Percentiles rank a stretch among this genome's conserved stretches.
phyloP scores from a whole-genome alignment of 164 flowering plant species.

The Stephania cephalantha region DNA sequence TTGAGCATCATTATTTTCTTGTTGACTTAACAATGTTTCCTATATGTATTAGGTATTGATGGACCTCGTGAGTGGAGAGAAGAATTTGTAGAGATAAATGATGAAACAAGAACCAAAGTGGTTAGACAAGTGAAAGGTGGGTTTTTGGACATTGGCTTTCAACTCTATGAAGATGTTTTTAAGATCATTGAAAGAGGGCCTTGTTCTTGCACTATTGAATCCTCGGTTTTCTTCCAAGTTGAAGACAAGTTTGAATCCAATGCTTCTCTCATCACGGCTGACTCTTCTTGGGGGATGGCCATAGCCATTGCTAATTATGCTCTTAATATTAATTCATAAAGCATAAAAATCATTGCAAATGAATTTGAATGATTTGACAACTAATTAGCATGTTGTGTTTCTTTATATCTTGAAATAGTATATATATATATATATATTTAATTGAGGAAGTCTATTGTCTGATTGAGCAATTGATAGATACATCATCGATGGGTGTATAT shows the following conservation, averaged over 20 bases:
- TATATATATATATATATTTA: no score
- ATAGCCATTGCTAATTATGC: conserved; percentile 2
- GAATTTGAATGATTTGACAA: no score
- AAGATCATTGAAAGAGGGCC: not conserved
- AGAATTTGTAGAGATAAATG: conserved; percentile 12
- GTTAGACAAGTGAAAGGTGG: conserved; percentile 26
- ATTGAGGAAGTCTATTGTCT: no score
- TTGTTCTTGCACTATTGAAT: not conserved
- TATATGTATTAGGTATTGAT: not conserved
- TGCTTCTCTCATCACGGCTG: conserved; percentile 1
- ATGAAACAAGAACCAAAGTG: conserved; percentile 25
- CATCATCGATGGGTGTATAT: no score
- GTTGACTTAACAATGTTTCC: not conserved
- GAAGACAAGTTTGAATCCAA: conserved; percentile 2
- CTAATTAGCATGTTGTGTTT: no score
- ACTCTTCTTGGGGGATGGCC: conserved; percentile 3
- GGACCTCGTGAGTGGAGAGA: conserved; percentile 7
- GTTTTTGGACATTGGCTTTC: conserved; percentile 18
- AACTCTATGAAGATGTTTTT: not conserved
- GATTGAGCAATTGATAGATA: no score
- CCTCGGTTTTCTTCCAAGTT: not conserved
- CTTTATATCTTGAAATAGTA: no score
- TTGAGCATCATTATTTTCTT: no score
- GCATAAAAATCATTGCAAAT: not conserved
- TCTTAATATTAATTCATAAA: not conserved